Evolutionary conservation across 495 filamentous ascomycete species (phyloP), one percentile per base, ranked within the genome.

Genomic region (Tuber brumale): DNA sequence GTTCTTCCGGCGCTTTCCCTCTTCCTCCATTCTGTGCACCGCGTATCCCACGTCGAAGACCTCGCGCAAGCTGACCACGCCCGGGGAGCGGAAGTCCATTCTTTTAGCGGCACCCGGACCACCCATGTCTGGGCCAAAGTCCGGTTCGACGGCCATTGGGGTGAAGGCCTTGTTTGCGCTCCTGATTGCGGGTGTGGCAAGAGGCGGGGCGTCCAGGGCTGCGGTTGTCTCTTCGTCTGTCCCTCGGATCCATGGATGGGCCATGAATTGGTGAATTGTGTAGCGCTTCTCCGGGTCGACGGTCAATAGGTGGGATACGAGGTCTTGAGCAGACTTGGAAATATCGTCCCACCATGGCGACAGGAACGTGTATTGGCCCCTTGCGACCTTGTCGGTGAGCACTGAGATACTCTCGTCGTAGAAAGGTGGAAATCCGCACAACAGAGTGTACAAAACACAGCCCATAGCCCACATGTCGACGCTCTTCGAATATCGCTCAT

Each of bases 341-440:
- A 98, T 98, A 77, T 97, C 94, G 81, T 99, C 95, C 95, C 95
- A 99, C 95, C 95, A 99, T 1, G 95, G 95, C 18, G 95, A 97
- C 10, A 98, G 87, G 87, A 99, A 99, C 10, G 96, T 97, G 83
- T 95, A 99, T 85, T 98, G 94, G 18, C 96, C 95, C 74, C 93
- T 90, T 8, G 95, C 95, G 42, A 99, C 95, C 86, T 99, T 99
- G 81, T 99, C 96, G 3, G 95, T 99, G 76, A 99, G 89, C 3
- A 97, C 91, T 79, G 97, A 94, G 80, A 99, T 98, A 80, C 93
- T 96, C 84, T 99, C 95, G 81, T 99, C 95, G 85, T 99, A 99
- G 85, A 99, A 99, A 7, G 95, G 95, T 23, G 95, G 95, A 85
- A 99, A 99, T 44, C 95, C 95, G 81, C 95, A 99, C 39, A 99